Evolutionary conservation across 257 asterid genomes (phyloP), one percentile per base, ranked within the genome.

Genomic region (Schizonepeta tenuifolia): DNA sequence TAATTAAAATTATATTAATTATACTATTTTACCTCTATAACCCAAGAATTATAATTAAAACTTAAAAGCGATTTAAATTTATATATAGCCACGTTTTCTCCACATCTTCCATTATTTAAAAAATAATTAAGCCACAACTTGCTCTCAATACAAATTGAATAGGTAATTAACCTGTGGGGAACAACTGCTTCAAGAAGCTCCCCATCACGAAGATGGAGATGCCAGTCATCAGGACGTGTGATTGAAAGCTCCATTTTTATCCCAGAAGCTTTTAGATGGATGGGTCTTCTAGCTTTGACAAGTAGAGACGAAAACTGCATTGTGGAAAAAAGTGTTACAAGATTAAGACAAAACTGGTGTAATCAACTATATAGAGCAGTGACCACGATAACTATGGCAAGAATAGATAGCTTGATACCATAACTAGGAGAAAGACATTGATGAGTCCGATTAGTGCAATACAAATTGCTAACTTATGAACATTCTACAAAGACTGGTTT

Each of bases 171-270:
- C 97, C 97, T 93, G 88, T 94, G 98, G 72, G 89, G 35, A 40
- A 81, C 88, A 68, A 94, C 89, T 26, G 91, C 84, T 77, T 88
- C 82, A 59, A 94, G 98, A 81, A 91, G 89, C 58, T 89, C 89
- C 26, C 97, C 96, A 71, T 94, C 98, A 71, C 97, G 98, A 59
- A 94, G 97, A 91, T 94, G 98, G 83, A 94, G 98, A 83, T 91
- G 98, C 98, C 97, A 94, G 80, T 94, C 98, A 84, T 94, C 98
- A 40, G 98, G 97, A 22, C 80, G 89, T 13, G 92, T 82, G 56
- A 91, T 84, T 20, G 97, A 80, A 69, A 91, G 86, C 87, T 86
- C 91, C 98, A 93, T 83, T 53, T 75, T 87, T 6, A 60, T 44
- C 49, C 80, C 66, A 65, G 72, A 79, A 61, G 63, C 59, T 76